Evolutionary conservation across 2,329 filamentous ascomycete species (phyloP).

Genomic region (Capronia americana): DNA sequence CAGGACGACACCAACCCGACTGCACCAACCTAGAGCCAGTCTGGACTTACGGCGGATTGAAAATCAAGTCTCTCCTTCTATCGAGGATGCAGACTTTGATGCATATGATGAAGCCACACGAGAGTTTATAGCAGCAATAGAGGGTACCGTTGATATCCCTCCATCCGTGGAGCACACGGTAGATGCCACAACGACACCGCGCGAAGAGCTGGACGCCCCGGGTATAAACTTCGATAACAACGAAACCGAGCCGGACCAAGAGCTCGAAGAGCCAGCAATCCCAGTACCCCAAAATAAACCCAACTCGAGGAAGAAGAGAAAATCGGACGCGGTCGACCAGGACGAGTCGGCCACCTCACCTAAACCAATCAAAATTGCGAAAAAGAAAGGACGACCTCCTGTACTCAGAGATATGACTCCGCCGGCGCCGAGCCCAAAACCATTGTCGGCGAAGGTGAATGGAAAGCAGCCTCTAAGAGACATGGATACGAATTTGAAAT

Average conservation of each 20-base stretch:
- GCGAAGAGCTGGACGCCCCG: constrained; percentile 30
- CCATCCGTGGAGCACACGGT: constrained; percentile 27
- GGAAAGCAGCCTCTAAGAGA: constrained; percentile 37
- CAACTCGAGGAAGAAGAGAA: constrained; percentile 39
- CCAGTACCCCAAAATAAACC: constrained; percentile 30
- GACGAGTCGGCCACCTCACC: constrained; percentile 38
- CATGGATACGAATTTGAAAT: constrained; percentile 41
- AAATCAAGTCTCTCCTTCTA: constrained; percentile 12
- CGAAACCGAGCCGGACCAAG: constrained; percentile 32
- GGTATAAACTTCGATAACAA: constrained; percentile 33
- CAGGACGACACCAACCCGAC: constrained; percentile 31
- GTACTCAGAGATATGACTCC: background rate
- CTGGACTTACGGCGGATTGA: constrained; percentile 20
- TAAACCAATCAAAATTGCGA: constrained; percentile 32
- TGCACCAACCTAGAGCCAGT: constrained; percentile 17
- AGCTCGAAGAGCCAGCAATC: constrained; percentile 20
- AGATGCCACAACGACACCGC: constrained; percentile 4
- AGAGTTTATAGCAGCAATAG: constrained; percentile 7
- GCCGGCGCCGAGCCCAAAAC: constrained; percentile 31
- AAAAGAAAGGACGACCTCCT: constrained; percentile 31
- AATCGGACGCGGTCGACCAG: constrained; percentile 36
- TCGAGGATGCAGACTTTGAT: constrained; percentile 19
- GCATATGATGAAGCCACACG: constrained; percentile 11
- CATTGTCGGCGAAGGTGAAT: constrained; percentile 47
- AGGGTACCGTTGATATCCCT: constrained; percentile 4